phyloP scores from a whole-genome alignment of 768 basidiomycete genomes.

The Lyophyllum shimeji region DNA sequence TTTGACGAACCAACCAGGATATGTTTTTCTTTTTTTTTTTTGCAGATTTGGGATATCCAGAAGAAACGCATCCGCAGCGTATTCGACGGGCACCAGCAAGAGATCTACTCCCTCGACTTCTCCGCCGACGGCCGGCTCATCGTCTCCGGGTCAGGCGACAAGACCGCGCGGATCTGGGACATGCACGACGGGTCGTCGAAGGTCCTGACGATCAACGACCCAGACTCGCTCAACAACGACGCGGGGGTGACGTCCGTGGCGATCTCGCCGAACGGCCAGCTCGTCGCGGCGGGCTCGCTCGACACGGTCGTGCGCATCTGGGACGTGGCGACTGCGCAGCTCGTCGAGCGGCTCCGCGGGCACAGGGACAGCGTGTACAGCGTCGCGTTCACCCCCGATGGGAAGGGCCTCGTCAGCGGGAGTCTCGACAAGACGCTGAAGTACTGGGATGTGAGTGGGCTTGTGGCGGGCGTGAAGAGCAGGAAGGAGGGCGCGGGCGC shows the following conservation, averaged over 20 bases:
- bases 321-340: conserved; percentile 64
- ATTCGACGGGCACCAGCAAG: conserved; percentile 88
- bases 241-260: conserved; percentile 79
- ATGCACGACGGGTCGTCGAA: conserved; percentile 37
- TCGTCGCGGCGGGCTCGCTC: conserved; percentile 67
- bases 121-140: conserved; percentile 83
- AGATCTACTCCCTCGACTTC: conserved; percentile 94
- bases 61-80: conserved; percentile 75
- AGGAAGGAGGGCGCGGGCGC: conserved; percentile 51
- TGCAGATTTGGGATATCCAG: conserved; percentile 89
- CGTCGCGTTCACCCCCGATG: conserved; percentile 91
- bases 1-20: conserved; percentile 17
- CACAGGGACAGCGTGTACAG: conserved; percentile 87
- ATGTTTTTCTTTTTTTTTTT: background rate
- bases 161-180: conserved; percentile 49
- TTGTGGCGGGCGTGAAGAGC: conserved; percentile 61
- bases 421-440: conserved; percentile 89
- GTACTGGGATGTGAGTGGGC: conserved; percentile 81
- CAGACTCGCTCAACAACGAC: conserved; percentile 45
- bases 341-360: conserved; percentile 76
- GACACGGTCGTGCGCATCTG: conserved; percentile 82
- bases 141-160: conserved; percentile 85
- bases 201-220: conserved; percentile 50
- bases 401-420: conserved; percentile 86
- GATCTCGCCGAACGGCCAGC: conserved; percentile 71